phyloP scores from a whole-genome alignment of 1,284 basidiomycete genomes.

The Coniferiporia sulphurascens region DNA sequence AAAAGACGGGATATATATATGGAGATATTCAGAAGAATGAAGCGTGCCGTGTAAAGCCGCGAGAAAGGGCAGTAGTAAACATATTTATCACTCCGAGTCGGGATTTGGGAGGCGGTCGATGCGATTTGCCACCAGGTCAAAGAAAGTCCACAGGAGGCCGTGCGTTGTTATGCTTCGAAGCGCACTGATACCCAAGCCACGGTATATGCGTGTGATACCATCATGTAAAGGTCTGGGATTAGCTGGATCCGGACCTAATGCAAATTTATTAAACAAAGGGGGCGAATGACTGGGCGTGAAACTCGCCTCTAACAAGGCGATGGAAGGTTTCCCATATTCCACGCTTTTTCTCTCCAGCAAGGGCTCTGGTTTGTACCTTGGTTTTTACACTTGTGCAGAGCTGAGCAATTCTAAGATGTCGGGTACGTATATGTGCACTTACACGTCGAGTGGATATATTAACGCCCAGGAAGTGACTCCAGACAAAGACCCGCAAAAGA shows the following conservation, averaged over 20 bases:
- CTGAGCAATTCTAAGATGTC: background rate
- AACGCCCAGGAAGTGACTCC: constrained; percentile 82
- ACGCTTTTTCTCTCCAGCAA: constrained; percentile 69
- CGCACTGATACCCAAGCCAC: constrained; percentile 81
- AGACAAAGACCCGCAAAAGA: constrained; percentile 78
- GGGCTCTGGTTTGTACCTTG: constrained; percentile 83
- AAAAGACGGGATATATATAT: background rate
- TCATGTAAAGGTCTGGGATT: constrained; percentile 63
- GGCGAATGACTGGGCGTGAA: background rate
- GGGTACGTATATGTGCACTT: constrained; percentile 27
- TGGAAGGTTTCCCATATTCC: constrained; percentile 69
- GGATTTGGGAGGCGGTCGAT: constrained; percentile 60
- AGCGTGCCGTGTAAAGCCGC: background rate
- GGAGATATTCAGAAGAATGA: background rate
- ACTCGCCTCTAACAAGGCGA: constrained; percentile 68
- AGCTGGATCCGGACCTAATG: constrained; percentile 66
- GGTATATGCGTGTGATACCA: constrained; percentile 75
- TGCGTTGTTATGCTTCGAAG: constrained; percentile 79
- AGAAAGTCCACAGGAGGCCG: constrained; percentile 78
- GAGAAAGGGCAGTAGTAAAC: background rate
- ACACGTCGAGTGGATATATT: constrained; percentile 85
- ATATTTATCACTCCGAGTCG: background rate
- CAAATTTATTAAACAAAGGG: background rate
- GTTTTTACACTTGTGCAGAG: constrained; percentile 73
- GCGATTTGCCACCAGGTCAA: constrained; percentile 68